A percentile compares a stretch with the other conserved stretches of the same genome.
These are phyloP conservation scores for Parmales sp. DNA, from an alignment of 108 stramenopile species.

Conservation along the genomic window DNA sequence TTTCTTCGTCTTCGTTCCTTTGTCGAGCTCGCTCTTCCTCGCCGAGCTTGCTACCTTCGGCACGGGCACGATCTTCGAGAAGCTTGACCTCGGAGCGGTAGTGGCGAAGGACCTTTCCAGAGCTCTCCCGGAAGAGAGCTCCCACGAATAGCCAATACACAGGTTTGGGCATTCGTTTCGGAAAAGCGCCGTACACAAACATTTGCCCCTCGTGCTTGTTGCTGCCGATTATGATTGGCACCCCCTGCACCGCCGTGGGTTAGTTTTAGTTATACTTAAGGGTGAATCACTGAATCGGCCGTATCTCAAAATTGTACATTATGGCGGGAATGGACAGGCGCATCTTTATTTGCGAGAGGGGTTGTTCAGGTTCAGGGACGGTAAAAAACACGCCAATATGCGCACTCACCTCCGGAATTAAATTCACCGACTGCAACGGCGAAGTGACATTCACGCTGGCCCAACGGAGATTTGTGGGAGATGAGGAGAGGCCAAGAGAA, in stretches of 20 bases:
- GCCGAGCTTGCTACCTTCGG: too few species aligned
- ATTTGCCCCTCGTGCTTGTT: slow-evolving; percentile 70
- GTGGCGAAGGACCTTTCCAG: slow-evolving; percentile 43
- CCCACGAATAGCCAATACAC: slow-evolving; percentile 73
- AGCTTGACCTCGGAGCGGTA: slow-evolving; percentile 44
- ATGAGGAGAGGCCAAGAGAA: too few species aligned
- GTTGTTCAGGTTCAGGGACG: too few species aligned
- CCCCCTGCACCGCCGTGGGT: too few species aligned
- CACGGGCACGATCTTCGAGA: too few species aligned
- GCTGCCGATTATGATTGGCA: slow-evolving; percentile 63
- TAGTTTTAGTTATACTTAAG: too few species aligned
- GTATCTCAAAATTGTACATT: too few species aligned
- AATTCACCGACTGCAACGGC: slow-evolving; percentile 41
- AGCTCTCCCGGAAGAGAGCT: slow-evolving; percentile 61
- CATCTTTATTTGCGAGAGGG: too few species aligned
- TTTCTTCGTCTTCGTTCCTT: slow-evolving; percentile 45
- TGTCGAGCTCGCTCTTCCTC: slow-evolving; percentile 33
- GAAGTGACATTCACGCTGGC: slow-evolving; percentile 56
- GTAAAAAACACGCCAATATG: too few species aligned
- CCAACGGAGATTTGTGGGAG: too few species aligned
- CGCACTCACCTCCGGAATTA: slow-evolving; percentile 50
- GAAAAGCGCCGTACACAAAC: slow-evolving; percentile 72
- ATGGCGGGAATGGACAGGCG: too few species aligned
- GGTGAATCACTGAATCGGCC: too few species aligned
- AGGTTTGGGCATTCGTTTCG: slow-evolving; percentile 60